phyloP scores from a whole-genome alignment of 176 grass and related monocot genomes.

The Elymus sibiricus region DNA sequence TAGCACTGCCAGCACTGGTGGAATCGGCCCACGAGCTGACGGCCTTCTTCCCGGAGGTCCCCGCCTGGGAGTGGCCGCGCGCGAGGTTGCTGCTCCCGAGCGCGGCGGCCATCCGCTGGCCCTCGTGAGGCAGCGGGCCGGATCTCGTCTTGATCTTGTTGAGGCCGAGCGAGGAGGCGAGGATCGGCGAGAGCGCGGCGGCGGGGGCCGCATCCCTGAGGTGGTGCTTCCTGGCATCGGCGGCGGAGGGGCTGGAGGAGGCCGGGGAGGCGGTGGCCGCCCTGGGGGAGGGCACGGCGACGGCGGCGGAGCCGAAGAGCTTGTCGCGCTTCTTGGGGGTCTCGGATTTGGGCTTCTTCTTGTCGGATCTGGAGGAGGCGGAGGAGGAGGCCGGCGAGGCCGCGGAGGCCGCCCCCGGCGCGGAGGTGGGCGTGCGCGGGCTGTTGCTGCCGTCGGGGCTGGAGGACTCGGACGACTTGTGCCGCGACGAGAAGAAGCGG shows the following conservation, averaged over 20 bases:
- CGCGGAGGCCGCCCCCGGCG: slow-evolving; percentile 23
- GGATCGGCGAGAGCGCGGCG: slow-evolving; percentile 69
- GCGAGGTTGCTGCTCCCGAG: slow-evolving; percentile 89
- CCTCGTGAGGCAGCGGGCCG: slow-evolving; percentile 95
- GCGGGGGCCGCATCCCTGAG: slow-evolving; percentile 41
- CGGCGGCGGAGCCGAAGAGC: slow-evolving; percentile 41
- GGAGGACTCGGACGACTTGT: slow-evolving; percentile 66
- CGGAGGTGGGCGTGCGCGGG: slow-evolving; percentile 70
- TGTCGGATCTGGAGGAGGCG: slow-evolving; percentile 78
- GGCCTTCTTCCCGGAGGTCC: slow-evolving; percentile 36
- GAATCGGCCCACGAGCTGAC: slow-evolving; percentile 43
- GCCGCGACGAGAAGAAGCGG: slow-evolving; percentile 89
- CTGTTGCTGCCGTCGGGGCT: slow-evolving; percentile 96
- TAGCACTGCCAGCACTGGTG: slow-evolving; percentile 8
- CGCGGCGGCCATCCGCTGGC: slow-evolving; percentile 60
- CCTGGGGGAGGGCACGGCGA: slow-evolving; percentile 26
- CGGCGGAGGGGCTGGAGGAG: slow-evolving; percentile 35
- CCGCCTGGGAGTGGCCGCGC: slow-evolving; percentile 44
- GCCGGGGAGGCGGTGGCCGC: slow-evolving; percentile 26
- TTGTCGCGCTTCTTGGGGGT: slow-evolving; percentile 44
- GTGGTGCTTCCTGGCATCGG: slow-evolving; percentile 40
- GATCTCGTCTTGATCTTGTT: slow-evolving; percentile 99
- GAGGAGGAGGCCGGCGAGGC: slow-evolving; percentile 37
- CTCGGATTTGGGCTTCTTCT: slow-evolving; percentile 89
- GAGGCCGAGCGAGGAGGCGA: slow-evolving; percentile 95